A percentile compares a stretch with the other conserved stretches of the same genome.
phyloP scores from a whole-genome alignment of 345 rosid species.

The Crucihimalaya himalaica region DNA sequence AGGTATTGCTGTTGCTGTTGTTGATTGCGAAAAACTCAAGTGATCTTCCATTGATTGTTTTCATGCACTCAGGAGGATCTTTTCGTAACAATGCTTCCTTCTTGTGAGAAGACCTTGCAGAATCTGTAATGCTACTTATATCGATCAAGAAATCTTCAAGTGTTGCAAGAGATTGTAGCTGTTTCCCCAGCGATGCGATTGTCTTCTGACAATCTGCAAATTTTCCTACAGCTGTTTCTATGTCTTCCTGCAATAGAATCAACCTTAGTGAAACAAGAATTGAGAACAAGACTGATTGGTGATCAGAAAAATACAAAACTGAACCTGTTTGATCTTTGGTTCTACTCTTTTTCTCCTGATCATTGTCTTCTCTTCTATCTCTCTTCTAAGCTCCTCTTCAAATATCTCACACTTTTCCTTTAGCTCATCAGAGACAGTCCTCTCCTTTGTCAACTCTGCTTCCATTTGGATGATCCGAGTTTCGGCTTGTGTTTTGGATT shows the following conservation, averaged over 20 bases:
- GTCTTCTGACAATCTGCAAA: conserved; percentile 92
- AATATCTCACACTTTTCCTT: conserved; percentile 51
- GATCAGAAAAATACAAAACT: neutral
- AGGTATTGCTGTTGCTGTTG: neutral
- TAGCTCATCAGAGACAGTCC: conserved; percentile 49
- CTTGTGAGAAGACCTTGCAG: conserved; percentile 37
- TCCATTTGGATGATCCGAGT: conserved; percentile 54
- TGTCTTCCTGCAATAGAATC: conserved; percentile 65
- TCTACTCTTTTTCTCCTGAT: conserved; percentile 51
- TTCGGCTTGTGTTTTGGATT: conserved; percentile 52
- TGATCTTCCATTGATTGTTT: conserved; percentile 31
- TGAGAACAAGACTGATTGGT: neutral
- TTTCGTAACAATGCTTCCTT: conserved; percentile 47
- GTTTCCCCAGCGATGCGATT: conserved; percentile 80
- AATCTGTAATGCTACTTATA: conserved; percentile 50
- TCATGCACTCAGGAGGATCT: conserved; percentile 25
- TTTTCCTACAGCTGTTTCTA: conserved; percentile 73
- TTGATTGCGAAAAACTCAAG: neutral
- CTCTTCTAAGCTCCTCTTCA: conserved; percentile 51
- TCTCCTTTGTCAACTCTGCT: conserved; percentile 59
- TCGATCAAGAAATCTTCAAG: conserved; percentile 87
- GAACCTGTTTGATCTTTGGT: conserved; percentile 72
- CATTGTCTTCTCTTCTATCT: conserved; percentile 13
- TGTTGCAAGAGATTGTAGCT: conserved; percentile 85
- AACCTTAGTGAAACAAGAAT: neutral